A percentile compares a stretch with the other conserved stretches of the same genome.
Evolutionary conservation across 1,284 basidiomycete genomes (phyloP).

Genomic region (Heterobasidion occidentale): DNA sequence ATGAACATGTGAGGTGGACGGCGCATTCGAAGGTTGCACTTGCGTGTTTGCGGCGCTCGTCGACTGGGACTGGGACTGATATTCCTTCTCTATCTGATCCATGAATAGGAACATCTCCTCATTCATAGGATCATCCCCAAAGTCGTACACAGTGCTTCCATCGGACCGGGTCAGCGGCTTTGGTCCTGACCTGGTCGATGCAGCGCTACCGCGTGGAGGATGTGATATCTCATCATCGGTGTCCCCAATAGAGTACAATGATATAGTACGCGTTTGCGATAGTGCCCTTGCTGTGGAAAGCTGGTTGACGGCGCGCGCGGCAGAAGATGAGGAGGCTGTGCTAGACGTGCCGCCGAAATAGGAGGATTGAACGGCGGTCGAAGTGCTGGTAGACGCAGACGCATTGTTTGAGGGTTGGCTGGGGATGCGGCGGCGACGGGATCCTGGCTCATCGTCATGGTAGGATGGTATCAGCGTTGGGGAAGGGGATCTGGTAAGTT

Average conservation of each 20-base stretch:
- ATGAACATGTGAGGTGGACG: not conserved
- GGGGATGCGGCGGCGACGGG: constrained; percentile 30
- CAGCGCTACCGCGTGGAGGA: not conserved
- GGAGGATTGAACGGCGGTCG: constrained; percentile 5
- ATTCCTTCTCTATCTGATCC: constrained; percentile 18
- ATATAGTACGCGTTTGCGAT: not conserved
- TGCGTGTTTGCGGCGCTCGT: not conserved
- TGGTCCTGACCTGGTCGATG: not conserved
- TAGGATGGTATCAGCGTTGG: constrained; percentile 15
- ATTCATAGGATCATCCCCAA: not conserved
- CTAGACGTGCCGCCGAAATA: no score
- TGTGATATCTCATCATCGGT: not conserved
- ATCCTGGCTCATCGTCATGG: constrained; percentile 35
- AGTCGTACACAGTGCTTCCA: not conserved
- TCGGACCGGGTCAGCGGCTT: constrained; percentile 7
- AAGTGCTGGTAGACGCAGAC: not conserved
- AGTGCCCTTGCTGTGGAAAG: not conserved
- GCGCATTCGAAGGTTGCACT: not conserved
- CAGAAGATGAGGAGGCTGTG: constrained; percentile 9
- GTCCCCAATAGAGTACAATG: not conserved
- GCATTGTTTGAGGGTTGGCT: constrained; percentile 3
- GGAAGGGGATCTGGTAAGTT: constrained; percentile 17
- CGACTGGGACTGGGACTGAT: not conserved
- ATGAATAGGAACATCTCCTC: constrained; percentile 7
- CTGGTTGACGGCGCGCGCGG: not conserved